These are phyloP conservation scores for Chlorencoelia australis DNA, from an alignment of 2,329 filamentous ascomycete genomes.

Conservation along the genomic window DNA sequence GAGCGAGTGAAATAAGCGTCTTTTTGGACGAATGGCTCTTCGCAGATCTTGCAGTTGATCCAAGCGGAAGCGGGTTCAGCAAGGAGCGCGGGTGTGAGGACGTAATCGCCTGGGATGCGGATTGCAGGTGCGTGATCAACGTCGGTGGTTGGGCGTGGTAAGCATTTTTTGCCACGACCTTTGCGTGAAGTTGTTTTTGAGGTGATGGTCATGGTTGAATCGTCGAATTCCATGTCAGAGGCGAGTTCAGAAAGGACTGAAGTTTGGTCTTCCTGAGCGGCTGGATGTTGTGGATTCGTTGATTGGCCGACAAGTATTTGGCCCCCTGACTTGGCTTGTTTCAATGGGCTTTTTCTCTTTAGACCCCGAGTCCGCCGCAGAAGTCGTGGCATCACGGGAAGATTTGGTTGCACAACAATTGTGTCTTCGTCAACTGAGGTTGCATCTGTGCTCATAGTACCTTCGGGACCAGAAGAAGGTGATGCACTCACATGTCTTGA, in stretches of 20 bases:
- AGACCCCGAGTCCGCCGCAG: not conserved
- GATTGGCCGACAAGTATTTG: not conserved
- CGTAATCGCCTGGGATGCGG: conserved; percentile 69
- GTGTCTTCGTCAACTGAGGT: conserved; percentile 28
- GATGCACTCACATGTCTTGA: conserved; percentile 7
- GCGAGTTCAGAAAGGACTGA: conserved; percentile 8
- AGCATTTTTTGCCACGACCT: conserved; percentile 14
- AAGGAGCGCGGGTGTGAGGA: conserved; percentile 66
- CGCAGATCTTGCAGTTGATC: conserved; percentile 83
- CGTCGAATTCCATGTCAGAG: conserved; percentile 9
- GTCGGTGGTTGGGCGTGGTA: conserved; percentile 13
- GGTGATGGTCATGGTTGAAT: conserved; percentile 8
- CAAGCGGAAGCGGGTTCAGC: conserved; percentile 67
- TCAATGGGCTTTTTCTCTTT: not conserved
- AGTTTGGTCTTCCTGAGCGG: conserved; percentile 4
- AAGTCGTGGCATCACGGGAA: not conserved
- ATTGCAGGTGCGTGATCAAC: conserved; percentile 19
- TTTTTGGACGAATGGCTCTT: conserved; percentile 71
- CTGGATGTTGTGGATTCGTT: not conserved
- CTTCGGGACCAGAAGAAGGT: conserved; percentile 13
- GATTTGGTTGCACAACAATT: conserved; percentile 18
- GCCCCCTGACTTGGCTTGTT: not conserved
- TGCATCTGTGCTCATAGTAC: conserved; percentile 19
- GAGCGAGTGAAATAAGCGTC: conserved; percentile 80
- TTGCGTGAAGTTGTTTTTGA: conserved; percentile 5